Conservation (phyloP, 2,329 filamentous ascomycete species). For the Aspergillus clavatus region DNA sequence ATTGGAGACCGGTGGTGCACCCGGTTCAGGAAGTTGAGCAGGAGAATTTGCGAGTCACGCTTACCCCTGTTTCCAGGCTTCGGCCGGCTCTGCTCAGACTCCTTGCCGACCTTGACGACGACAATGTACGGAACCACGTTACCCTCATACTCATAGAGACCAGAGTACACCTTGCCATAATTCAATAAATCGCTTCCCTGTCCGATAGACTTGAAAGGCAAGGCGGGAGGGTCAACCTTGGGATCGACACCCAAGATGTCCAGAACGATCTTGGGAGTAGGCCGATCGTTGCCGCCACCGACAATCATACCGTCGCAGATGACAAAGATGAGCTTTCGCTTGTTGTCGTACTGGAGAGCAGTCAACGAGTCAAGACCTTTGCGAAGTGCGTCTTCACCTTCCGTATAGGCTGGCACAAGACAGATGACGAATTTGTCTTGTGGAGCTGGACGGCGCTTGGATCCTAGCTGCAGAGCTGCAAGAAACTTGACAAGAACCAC, state of each 20-base stretch:
- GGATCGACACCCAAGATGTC: slow-evolving; percentile 97
- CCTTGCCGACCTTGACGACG: slow-evolving; percentile 93
- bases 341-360: slow-evolving; percentile 94
- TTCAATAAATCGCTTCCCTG: slow-evolving; percentile 88
- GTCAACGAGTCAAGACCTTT: slow-evolving; percentile 93
- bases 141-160: slow-evolving; percentile 94
- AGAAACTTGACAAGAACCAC: slow-evolving; percentile 88
- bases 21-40: slow-evolving; percentile 97
- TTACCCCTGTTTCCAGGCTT: slow-evolving; percentile 98
- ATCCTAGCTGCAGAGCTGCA: slow-evolving; percentile 86
- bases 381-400: slow-evolving; percentile 90
- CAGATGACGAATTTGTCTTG: slow-evolving; percentile 99
- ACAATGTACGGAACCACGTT: slow-evolving; percentile 97
- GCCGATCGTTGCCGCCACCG: slow-evolving; percentile 89
- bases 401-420: slow-evolving; percentile 94
- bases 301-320: slow-evolving; percentile 98
- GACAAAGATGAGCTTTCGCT: slow-evolving; percentile 92
- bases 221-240: slow-evolving; percentile 88
- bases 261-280: slow-evolving; percentile 94
- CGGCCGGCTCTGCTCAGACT: slow-evolving; percentile 82
- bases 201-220: slow-evolving; percentile 92
- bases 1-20: slow-evolving; percentile 92
- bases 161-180: slow-evolving; percentile 97
- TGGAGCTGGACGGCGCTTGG: slow-evolving; percentile 79
- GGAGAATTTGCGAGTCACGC: slow-evolving; percentile 90